Evolutionary conservation across 2,329 filamentous ascomycete species (phyloP), one percentile per base, ranked within the genome.

Genomic region (Calonectria naviculata): DNA sequence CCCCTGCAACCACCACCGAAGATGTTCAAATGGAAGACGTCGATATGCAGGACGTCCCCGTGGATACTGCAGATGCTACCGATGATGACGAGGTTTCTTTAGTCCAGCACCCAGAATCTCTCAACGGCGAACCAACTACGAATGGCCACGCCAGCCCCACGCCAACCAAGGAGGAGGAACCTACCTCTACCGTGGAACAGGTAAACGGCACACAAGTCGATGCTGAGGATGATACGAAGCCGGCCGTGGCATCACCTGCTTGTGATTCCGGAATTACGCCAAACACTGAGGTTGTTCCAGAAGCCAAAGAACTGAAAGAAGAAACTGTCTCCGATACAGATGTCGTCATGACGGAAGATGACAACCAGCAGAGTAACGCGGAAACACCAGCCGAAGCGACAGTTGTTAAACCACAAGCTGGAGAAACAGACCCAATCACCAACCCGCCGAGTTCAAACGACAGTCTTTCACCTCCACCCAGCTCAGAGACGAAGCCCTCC

Each of bases 401-500:
- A 24, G 54, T 75, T 4, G 71, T 80, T 7, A 81, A 83, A 49
- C 80, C 79, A 2, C 75, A 76, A 4, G 87, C 80, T 46, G 82
- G 85, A 0, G 85, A 86, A 54, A 86, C 84, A 0, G 87, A 87
- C 44, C 81, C 79, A 0, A 77, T 82, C 2, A 87, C 86, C 3
- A 85, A 84, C 31, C 81, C 81, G 1, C 82, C 81, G 1, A 88
- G 86, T 68, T 81, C 81, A n/a, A 83, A 84, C 62, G 82, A 81
- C 19, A 89, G 85, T 60, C 84, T 86, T 66, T 88, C 87, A 0
- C 87, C 87, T 2, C 83, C 81, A 7, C 67, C 75, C 1, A 87
- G 85, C 0, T 85, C 86, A 7, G 88, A 89, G 66, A 88, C 86
- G 0, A 89, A 88, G 54, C 85, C 85, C 1, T 88, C 87, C 0